A percentile compares a stretch with the other conserved stretches of the same genome.
These are phyloP conservation scores for Marchantia paleacea DNA, from an alignment of 225 moss, liverwort and hornwort species.

Conservation along the genomic window DNA sequence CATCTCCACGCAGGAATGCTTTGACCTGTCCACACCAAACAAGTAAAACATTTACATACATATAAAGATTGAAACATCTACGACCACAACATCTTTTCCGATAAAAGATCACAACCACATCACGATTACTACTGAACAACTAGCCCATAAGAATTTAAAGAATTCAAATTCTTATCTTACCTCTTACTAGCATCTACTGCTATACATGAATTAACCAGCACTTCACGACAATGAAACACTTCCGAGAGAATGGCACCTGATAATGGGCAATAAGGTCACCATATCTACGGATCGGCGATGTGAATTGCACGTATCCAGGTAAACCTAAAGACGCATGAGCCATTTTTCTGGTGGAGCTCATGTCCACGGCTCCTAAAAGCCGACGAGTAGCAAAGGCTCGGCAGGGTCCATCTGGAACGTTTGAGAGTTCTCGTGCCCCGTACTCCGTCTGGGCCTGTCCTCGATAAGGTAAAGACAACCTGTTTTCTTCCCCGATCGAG, in stretches of 20 bases:
- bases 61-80: background rate
- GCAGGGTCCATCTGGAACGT: constrained; percentile 79
- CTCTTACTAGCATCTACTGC: no score
- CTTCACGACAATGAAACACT: no score
- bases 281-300: constrained; percentile 95
- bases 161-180: no score
- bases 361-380: constrained; percentile 76
- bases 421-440: constrained; percentile 43
- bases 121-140: no score
- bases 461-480: constrained; percentile 83
- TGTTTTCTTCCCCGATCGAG: constrained; percentile 65
- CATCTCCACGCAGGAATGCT: constrained; percentile 69
- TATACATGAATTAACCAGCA: no score
- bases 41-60: background rate
- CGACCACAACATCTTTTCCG: background rate
- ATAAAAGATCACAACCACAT: no score
- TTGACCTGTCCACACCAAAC: constrained; percentile 57
- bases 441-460: constrained; percentile 67
- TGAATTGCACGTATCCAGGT: constrained; percentile 89
- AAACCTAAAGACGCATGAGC: constrained; percentile 81
- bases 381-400: constrained; percentile 70
- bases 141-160: no score
- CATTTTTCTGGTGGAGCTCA: constrained; percentile 78
- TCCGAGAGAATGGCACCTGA: constrained; percentile 50
- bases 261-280: constrained; percentile 87